Conservation (phyloP, 2,329 filamentous ascomycete species). For the Aspergillus calidoustus region DNA sequence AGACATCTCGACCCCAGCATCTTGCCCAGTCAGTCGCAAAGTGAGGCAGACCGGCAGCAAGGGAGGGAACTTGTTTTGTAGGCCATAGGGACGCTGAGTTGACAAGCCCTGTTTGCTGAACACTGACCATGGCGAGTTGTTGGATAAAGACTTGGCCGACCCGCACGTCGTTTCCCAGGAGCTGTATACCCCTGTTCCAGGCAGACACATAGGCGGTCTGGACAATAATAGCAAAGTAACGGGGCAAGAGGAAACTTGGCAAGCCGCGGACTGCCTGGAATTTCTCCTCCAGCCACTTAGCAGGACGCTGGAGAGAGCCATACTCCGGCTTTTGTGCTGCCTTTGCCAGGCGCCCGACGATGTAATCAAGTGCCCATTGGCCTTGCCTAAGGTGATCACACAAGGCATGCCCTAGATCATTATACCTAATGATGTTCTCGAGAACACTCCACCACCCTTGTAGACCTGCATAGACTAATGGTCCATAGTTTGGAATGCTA, state of each 20-base stretch:
- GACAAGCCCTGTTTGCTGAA: conserved; percentile 87
- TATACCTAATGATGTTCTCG: conserved; percentile 80
- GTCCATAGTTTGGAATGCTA: conserved; percentile 79
- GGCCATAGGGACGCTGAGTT: conserved; percentile 92
- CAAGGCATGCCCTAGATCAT: conserved; percentile 89
- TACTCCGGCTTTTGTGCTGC: conserved; percentile 68
- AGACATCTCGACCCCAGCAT: conserved; percentile 97
- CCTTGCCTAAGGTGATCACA: conserved; percentile 92
- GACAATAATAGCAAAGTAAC: conserved; percentile 90
- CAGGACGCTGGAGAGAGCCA: conserved; percentile 65
- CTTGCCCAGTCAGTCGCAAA: conserved; percentile 93
- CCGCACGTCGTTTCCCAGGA: conserved; percentile 77
- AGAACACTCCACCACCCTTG: conserved; percentile 98
- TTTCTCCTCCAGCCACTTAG: conserved; percentile 78
- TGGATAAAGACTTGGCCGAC: conserved; percentile 88
- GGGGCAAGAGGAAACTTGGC: conserved; percentile 85
- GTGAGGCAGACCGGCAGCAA: conserved; percentile 92
- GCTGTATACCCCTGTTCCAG: conserved; percentile 74
- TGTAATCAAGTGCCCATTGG: conserved; percentile 91
- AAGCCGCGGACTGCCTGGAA: conserved; percentile 85
- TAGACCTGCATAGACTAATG: conserved; percentile 91
- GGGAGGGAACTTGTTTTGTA: conserved; percentile 77
- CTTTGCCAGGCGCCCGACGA: conserved; percentile 75
- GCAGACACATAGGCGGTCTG: conserved; percentile 87
- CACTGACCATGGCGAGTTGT: conserved; percentile 84